Evolutionary conservation across 2,329 filamentous ascomycete genomes (phyloP).

Genomic region (Chaetomium strumarium): DNA sequence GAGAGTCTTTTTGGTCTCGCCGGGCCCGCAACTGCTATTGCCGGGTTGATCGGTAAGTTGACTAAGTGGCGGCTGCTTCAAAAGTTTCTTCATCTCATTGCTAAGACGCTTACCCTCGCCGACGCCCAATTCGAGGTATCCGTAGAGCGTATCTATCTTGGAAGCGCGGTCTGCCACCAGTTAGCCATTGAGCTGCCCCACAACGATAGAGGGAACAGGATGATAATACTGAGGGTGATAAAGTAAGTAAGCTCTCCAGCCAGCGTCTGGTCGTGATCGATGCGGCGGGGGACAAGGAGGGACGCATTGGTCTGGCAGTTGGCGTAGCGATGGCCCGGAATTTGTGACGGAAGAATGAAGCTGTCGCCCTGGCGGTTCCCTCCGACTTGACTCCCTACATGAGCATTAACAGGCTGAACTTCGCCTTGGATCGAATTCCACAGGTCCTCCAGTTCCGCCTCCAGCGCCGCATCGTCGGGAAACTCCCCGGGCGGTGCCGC

Average conservation of each 20-base stretch:
- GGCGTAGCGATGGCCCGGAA: slow-evolving; percentile 17
- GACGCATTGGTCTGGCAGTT: slow-evolving; percentile 5
- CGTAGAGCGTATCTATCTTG: slow-evolving; percentile 13
- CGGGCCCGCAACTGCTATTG: not conserved
- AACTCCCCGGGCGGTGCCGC: not conserved
- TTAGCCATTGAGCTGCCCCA: slow-evolving; percentile 1
- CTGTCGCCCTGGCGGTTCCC: not conserved
- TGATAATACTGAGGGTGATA: slow-evolving; percentile 18
- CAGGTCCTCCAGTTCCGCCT: slow-evolving; percentile 7
- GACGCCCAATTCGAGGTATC: slow-evolving; percentile 13
- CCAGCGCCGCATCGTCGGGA: slow-evolving; percentile 6
- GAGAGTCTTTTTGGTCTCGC: slow-evolving; percentile 13
- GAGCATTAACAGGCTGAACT: slow-evolving; percentile 18
- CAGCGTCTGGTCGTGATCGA: slow-evolving; percentile 10
- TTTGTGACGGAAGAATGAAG: slow-evolving; percentile 3
- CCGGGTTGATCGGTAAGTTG: slow-evolving; percentile 1
- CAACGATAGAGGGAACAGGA: not conserved
- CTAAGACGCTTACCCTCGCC: slow-evolving; percentile 15
- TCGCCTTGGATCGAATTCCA: slow-evolving; percentile 7
- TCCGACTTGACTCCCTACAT: slow-evolving; percentile 8
- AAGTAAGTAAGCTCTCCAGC: slow-evolving; percentile 10
- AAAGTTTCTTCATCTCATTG: slow-evolving; percentile 7
- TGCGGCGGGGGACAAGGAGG: slow-evolving; percentile 11
- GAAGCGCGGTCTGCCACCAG: slow-evolving; percentile 10
- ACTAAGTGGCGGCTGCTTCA: slow-evolving; percentile 9